These are phyloP conservation scores for Lablab purpureus DNA, from an alignment of 306 rosid species.

Conservation along the genomic window DNA sequence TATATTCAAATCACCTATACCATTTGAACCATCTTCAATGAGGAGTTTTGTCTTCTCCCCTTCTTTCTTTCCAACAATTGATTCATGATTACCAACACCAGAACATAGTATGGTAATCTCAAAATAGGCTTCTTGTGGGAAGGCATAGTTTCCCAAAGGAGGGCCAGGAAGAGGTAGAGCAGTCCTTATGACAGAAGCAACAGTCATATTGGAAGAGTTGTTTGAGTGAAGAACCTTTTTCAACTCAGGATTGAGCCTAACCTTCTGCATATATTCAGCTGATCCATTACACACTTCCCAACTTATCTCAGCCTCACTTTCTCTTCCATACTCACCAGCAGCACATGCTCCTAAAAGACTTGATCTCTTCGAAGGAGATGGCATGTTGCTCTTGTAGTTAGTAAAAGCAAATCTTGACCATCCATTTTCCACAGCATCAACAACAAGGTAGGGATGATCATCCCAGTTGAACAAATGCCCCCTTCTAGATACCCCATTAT, in stretches of 20 bases:
- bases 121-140: constrained; percentile 95
- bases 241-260: constrained; percentile 79
- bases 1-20: constrained; percentile 45
- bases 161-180: constrained; percentile 93
- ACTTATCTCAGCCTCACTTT: constrained; percentile 69
- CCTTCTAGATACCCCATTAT: constrained; percentile 55
- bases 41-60: constrained; percentile 83
- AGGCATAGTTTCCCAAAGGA: constrained; percentile 67
- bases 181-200: constrained; percentile 65
- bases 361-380: constrained; percentile 61
- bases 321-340: constrained; percentile 57
- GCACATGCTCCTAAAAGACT: constrained; percentile 65
- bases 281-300: constrained; percentile 87
- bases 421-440: constrained; percentile 92
- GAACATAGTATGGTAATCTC: constrained; percentile 71
- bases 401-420: constrained; percentile 90
- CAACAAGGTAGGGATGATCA: constrained; percentile 72
- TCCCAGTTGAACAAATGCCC: constrained; percentile 73
- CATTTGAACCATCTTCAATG: constrained; percentile 55
- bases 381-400: constrained; percentile 31
- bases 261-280: constrained; percentile 84
- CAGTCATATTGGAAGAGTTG: constrained; percentile 42
- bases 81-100: constrained; percentile 44
- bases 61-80: constrained; percentile 46
- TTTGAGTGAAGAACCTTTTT: constrained; percentile 51